These are phyloP conservation scores for Leishmania amazonensis DNA, from an alignment of 208 protist genomes.

Conservation along the genomic window DNA sequence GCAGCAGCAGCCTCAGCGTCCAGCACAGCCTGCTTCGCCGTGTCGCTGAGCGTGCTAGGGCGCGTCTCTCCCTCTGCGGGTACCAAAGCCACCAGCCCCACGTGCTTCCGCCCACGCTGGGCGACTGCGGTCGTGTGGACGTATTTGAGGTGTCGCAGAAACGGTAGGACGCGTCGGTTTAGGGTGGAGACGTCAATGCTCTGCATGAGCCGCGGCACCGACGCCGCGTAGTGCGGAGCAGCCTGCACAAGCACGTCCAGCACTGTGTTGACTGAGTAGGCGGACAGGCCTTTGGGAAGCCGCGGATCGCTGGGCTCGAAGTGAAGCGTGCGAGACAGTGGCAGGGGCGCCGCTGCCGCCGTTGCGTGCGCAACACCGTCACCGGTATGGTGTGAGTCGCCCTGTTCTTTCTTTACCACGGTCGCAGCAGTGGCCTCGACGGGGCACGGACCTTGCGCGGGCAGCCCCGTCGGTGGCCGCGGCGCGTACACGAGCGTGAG, in stretches of 20 bases:
- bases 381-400: background rate
- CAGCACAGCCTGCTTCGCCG: constrained; percentile 28
- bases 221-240: constrained; percentile 45
- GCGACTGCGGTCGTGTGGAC: constrained; percentile 62
- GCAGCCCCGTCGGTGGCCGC: background rate
- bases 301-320: constrained; percentile 13
- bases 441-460: background rate
- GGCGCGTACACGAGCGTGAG: constrained; percentile 53
- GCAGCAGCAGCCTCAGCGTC: constrained; percentile 17
- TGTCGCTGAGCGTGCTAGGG: constrained; percentile 27
- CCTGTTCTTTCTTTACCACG: constrained; percentile 1
- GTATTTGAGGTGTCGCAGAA: constrained; percentile 40
- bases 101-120: constrained; percentile 30
- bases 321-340: constrained; percentile 3
- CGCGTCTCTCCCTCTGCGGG: constrained; percentile 16
- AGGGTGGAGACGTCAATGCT: constrained; percentile 52
- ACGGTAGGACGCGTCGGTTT: constrained; percentile 55
- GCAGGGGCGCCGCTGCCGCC: background rate
- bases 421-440: background rate
- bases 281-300: constrained; percentile 55
- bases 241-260: constrained; percentile 56
- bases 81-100: constrained; percentile 67
- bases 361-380: background rate
- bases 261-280: constrained; percentile 56
- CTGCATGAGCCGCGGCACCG: constrained; percentile 39